Base-by-base conservation (phyloP, 495 filamentous ascomycete genomes). In the Aspergillus steynii region DNA sequence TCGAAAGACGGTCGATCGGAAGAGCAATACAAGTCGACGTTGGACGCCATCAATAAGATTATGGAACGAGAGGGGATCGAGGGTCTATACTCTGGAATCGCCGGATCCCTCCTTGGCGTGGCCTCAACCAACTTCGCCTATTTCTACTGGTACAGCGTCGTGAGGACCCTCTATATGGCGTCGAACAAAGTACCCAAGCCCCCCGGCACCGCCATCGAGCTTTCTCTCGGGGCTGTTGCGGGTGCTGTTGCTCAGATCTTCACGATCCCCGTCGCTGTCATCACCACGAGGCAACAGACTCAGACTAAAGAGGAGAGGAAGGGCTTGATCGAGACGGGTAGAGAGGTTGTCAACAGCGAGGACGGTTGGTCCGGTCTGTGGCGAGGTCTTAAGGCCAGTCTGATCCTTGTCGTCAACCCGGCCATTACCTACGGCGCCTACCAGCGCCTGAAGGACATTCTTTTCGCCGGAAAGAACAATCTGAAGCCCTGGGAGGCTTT, bases 91-190 rank as follows among this genome's bases (percentile, higher is more conserved):
- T 86, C 90, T 49, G 95, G 95, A 53, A 93, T 99, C 69, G 76
- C 83, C 52, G 93, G 96, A 20, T 85, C 92, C 6, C 81, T 99
- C 10, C 76, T 97, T 20, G 95, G 95, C 49, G 96, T 98, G 14
- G 94, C 92, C 7, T 97, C 93, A 14, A 98, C 93, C 59, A 99
- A 99, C 72, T 99, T 99, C 70, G 95, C 95, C 61, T 99, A 99
- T 77, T 99, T 99, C 70, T 99, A 98, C 80, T 99, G 95, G 95
- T 98, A 99, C 75, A 93, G 91, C 26, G 73, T 92, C 20, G 92
- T 97, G 14, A 88, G 95, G 49, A 85, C 84, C 12, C 76, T 97
- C 45, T 98, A 97, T 71, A 76, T 93, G 71, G 83, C 85, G 32
- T 89, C 85, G 34, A 82, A 83, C 61, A 85, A 83, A 61, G 60